phyloP scores from a whole-genome alignment of 2,329 filamentous ascomycete genomes.

The Fusarium decemcellulare region DNA sequence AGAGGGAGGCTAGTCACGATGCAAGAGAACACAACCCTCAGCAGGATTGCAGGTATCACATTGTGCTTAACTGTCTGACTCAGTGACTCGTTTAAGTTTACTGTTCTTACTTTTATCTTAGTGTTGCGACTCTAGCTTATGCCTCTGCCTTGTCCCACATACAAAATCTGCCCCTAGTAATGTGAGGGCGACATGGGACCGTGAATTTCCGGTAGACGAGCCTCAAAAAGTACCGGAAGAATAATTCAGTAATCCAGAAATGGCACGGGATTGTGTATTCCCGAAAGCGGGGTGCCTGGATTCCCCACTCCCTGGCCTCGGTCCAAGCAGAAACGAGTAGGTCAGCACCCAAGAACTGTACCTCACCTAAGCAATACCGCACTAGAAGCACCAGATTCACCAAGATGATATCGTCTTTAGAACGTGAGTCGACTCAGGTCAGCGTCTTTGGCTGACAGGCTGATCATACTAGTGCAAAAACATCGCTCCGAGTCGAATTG shows the following conservation, averaged over 20 bases:
- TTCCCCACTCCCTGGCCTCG: background rate
- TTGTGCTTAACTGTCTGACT: too few relatives aligned
- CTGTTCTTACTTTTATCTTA: too few relatives aligned
- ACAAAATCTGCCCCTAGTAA: too few relatives aligned
- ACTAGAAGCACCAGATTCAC: too few relatives aligned
- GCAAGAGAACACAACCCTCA: background rate
- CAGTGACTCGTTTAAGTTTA: too few relatives aligned
- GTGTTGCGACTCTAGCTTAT: too few relatives aligned
- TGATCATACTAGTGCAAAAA: conserved; percentile 10
- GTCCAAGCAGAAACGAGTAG: background rate
- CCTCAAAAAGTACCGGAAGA: too few relatives aligned
- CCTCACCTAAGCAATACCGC: too few relatives aligned
- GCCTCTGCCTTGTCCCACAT: too few relatives aligned
- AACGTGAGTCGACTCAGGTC: conserved; percentile 6
- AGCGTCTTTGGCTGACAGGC: background rate
- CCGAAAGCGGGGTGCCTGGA: background rate
- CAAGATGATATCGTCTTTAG: background rate
- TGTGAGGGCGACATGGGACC: too few relatives aligned
- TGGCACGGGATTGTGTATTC: conserved; percentile 2
- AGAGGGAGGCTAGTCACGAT: background rate
- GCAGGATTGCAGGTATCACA: too few relatives aligned
- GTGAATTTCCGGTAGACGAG: too few relatives aligned
- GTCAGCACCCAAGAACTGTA: background rate
- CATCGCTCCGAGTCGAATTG: conserved; percentile 8
- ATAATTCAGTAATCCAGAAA: background rate